Evolutionary conservation across 176 grass and related monocot genomes (phyloP).

Genomic region (Oryza nivara): DNA sequence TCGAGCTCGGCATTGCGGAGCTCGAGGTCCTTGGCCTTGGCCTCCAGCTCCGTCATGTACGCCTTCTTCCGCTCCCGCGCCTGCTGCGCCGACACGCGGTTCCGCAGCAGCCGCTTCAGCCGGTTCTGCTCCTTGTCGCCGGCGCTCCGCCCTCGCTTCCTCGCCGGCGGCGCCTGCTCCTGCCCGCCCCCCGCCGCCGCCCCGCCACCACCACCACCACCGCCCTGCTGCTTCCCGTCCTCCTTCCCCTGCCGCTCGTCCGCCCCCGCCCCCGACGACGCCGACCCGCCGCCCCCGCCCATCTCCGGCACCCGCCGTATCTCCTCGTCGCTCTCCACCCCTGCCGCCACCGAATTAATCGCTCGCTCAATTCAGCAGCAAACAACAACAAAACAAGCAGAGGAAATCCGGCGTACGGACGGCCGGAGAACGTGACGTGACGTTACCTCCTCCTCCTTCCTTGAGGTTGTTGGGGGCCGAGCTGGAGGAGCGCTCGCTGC

Average conservation of each 20-base stretch:
- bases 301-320: constrained; percentile 94
- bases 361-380: neutral
- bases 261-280: constrained; percentile 69
- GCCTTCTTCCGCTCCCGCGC: constrained; percentile 98
- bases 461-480: constrained; percentile 62
- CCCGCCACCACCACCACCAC: neutral
- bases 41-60: constrained; percentile 81
- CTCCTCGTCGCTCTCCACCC: constrained; percentile 96
- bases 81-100: constrained; percentile 96
- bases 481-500: constrained; percentile 87
- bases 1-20: constrained; percentile 85
- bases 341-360: constrained; percentile 24
- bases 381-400: neutral
- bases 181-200: constrained; percentile 12
- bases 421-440: no score
- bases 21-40: constrained; percentile 80
- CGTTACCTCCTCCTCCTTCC: constrained; percentile 35
- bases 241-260: constrained; percentile 45
- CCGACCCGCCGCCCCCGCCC: constrained; percentile 59
- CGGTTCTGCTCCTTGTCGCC: constrained; percentile 99
- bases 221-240: constrained; percentile 44
- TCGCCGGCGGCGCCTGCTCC: constrained; percentile 40
- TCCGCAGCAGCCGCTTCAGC: constrained; percentile 90
- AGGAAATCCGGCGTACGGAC: neutral
- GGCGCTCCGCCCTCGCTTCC: constrained; percentile 73